These are phyloP conservation scores for Penicillium digitatum DNA, from an alignment of 2,329 filamentous ascomycete genomes.

Conservation along the genomic window DNA sequence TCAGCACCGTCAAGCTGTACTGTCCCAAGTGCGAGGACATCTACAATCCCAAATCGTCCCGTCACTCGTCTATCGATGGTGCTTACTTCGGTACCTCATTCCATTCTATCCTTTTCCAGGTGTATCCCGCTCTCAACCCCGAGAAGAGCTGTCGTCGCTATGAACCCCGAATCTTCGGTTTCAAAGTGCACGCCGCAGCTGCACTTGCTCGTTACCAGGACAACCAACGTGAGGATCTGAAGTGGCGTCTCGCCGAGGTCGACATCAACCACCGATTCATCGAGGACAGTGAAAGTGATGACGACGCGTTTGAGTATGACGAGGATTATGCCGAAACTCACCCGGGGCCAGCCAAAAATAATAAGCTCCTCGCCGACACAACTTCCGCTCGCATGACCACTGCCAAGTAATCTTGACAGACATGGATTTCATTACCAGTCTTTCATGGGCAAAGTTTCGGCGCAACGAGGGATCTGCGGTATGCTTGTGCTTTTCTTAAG, in stretches of 20 bases:
- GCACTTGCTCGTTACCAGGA: conserved; percentile 90
- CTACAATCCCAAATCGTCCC: conserved; percentile 97
- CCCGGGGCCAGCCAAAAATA: conserved; percentile 37
- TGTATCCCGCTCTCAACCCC: conserved; percentile 86
- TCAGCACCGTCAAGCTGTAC: conserved; percentile 93
- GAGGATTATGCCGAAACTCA: conserved; percentile 17
- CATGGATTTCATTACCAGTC: background rate
- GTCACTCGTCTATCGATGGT: conserved; percentile 91
- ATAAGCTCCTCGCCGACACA: conserved; percentile 27
- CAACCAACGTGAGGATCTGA: conserved; percentile 74
- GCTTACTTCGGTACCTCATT: conserved; percentile 98
- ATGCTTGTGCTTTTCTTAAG: conserved; percentile 18
- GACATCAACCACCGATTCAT: conserved; percentile 73
- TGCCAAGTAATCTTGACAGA: conserved; percentile 26
- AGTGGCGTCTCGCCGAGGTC: conserved; percentile 65
- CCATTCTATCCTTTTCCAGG: conserved; percentile 98
- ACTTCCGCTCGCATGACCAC: conserved; percentile 38
- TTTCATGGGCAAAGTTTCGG: conserved; percentile 22
- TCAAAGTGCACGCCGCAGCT: conserved; percentile 87
- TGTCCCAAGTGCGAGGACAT: conserved; percentile 96
- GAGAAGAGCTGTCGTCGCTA: conserved; percentile 82
- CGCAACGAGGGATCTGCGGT: conserved; percentile 26
- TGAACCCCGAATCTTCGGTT: conserved; percentile 86
- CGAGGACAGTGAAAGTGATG: conserved; percentile 62
- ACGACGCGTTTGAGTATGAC: conserved; percentile 47